Evolutionary conservation across 2,329 filamentous ascomycete genomes (phyloP), one percentile per base, ranked within the genome.

Genomic region (Neopestalotiopsis rosae): DNA sequence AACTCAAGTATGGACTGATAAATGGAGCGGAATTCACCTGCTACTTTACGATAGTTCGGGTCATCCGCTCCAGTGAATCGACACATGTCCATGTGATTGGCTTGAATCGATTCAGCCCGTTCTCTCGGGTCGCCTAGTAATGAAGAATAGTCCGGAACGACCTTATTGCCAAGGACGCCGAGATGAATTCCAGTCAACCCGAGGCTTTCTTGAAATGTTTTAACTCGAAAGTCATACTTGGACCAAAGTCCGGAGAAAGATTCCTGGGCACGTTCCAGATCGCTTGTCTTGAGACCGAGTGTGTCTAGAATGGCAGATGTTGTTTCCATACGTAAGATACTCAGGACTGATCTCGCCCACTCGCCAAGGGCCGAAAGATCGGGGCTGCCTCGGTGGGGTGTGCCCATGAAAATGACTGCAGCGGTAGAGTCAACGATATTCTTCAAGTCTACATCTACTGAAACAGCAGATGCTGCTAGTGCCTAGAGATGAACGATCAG

Each of bases 31-130:
- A n/a, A n/a, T n/a, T n/a, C n/a, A n/a, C n/a, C n/a, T 32, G 59
- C 12, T 1, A 66, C 20, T 58, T 59, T 66, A 4, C 32, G 1
- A 9, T 58, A 58, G 13, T 58, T 40, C 0, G 64, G 52, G 13
- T 67, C 65, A 5, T 32, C 7, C 3, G 0, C 6, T 2, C 65
- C 67, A 1, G 56, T 38, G n/a, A 71, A 74, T 10, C 69, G 66
- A 24, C 71, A 72, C 68, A 74, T 72, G 1, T 71, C 69, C 67
- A 65, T 68, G 7, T 74, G 73, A 56, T 74, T 72, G 0, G 71
- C 70, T 9, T 71, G 68, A 1, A 74, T 61, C 0, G 67, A 69
- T 59, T 74, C 72, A 13, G 72, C 70, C 1, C 61, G 57, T 28
- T 74, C 72, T 2, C 73, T 45, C 0, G 52, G 13, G 34, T 74